These are phyloP conservation scores for Kingdonia uniflora DNA, from an alignment of 164 flowering plant genomes.

Conservation along the genomic window DNA sequence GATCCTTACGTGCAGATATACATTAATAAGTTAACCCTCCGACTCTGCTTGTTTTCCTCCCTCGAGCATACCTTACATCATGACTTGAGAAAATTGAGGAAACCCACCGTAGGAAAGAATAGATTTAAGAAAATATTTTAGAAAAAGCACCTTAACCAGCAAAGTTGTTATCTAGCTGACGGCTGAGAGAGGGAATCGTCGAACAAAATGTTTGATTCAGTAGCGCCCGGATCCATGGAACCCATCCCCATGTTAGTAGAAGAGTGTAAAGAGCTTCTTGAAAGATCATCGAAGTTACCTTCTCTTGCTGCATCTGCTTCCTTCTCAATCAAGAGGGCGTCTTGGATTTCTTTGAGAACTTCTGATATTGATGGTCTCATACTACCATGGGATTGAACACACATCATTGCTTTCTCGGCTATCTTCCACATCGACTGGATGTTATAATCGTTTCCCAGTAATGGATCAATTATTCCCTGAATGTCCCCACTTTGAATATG, in stretches of 20 bases:
- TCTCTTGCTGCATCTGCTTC: constrained; percentile 36
- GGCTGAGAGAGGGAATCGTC: constrained; percentile 59
- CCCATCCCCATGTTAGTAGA: constrained; percentile 34
- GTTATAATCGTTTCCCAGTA: constrained; percentile 45
- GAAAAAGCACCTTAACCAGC: background rate
- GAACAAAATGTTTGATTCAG: constrained; percentile 40
- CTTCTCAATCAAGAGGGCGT: constrained; percentile 70
- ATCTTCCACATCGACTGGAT: constrained; percentile 97
- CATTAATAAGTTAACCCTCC: too few relatives aligned
- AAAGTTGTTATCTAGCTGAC: constrained; percentile 37
- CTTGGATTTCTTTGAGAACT: constrained; percentile 98
- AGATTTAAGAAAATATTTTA: background rate
- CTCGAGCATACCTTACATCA: too few relatives aligned
- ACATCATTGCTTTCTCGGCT: constrained; percentile 92
- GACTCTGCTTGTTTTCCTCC: too few relatives aligned
- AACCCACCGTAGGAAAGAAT: background rate
- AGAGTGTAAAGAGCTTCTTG: constrained; percentile 55
- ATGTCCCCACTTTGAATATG: constrained; percentile 91
- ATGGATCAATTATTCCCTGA: constrained; percentile 82
- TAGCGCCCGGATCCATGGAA: constrained; percentile 38
- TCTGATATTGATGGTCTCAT: constrained; percentile 92
- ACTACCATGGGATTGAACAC: constrained; percentile 74
- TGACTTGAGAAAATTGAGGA: background rate
- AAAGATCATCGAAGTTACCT: constrained; percentile 50
- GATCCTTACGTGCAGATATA: too few relatives aligned